These are phyloP conservation scores for Rhodotorula kratochvilovae DNA, from an alignment of 768 basidiomycete species.

Conservation along the genomic window DNA sequence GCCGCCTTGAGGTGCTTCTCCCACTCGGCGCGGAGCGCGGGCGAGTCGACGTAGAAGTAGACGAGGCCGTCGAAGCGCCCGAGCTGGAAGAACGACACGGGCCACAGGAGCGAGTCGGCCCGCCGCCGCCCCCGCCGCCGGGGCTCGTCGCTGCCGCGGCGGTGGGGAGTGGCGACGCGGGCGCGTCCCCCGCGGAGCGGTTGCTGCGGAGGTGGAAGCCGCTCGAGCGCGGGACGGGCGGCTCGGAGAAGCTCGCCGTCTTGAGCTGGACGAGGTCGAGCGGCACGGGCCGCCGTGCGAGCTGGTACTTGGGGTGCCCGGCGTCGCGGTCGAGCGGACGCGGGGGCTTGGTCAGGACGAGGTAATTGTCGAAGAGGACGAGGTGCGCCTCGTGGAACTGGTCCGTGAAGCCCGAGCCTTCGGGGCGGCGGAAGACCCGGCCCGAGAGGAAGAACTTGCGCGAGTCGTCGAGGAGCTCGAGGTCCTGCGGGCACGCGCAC, in stretches of 20 bases:
- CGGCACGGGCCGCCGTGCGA: constrained; percentile 85
- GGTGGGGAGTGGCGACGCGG: constrained; percentile 45
- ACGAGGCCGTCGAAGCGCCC: constrained; percentile 81
- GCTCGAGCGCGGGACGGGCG: constrained; percentile 22
- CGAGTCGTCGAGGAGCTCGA: constrained; percentile 80
- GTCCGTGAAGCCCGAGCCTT: constrained; percentile 70
- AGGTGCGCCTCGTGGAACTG: constrained; percentile 81
- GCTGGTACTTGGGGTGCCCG: constrained; percentile 63
- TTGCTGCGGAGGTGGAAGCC: constrained; percentile 27
- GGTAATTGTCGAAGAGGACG: constrained; percentile 89
- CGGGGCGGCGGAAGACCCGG: constrained; percentile 77
- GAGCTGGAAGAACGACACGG: constrained; percentile 81
- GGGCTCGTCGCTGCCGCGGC: not conserved
- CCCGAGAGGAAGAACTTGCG: constrained; percentile 79
- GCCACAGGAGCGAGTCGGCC: constrained; percentile 57
- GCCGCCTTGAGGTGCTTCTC: constrained; percentile 83
- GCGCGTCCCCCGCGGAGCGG: not conserved
- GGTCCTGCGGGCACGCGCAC: constrained; percentile 55
- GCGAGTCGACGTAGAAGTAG: constrained; percentile 78
- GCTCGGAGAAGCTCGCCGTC: constrained; percentile 33
- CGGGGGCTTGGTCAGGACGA: constrained; percentile 75
- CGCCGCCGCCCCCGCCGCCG: not conserved
- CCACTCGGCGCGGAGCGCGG: constrained; percentile 76
- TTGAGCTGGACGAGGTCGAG: constrained; percentile 75
- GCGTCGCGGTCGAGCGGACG: constrained; percentile 65